These are phyloP conservation scores for Ziziphus jujuba DNA, from an alignment of 306 rosid species.

Conservation along the genomic window DNA sequence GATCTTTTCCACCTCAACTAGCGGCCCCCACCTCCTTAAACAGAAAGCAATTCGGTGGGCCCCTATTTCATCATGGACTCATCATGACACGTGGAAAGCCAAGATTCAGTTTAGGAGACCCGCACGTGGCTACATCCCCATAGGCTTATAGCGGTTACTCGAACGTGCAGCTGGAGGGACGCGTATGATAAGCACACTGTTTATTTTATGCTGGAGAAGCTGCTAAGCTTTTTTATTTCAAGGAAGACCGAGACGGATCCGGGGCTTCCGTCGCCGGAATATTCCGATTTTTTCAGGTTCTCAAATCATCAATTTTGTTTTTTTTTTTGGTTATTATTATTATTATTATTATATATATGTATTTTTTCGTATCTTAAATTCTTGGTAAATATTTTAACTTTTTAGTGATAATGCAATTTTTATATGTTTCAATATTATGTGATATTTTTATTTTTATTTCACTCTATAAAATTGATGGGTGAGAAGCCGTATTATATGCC, in stretches of 20 bases:
- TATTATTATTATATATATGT: no score
- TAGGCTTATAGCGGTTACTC: background rate
- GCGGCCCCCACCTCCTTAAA: background rate
- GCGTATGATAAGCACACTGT: constrained; percentile 1
- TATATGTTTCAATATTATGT: background rate
- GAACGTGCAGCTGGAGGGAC: no score
- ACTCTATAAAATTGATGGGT: background rate
- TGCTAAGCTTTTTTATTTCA: background rate
- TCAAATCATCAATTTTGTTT: background rate
- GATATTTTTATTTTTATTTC: background rate
- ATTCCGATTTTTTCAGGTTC: constrained; percentile 30
- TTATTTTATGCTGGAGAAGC: background rate
- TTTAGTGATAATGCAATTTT: background rate
- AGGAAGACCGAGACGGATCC: background rate
- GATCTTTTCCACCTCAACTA: constrained; percentile 18
- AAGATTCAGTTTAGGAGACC: background rate
- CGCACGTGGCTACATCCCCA: background rate
- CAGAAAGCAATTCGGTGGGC: constrained; percentile 1
- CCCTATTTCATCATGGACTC: background rate
- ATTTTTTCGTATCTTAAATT: background rate
- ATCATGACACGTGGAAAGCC: constrained; percentile 16
- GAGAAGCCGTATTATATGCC: background rate
- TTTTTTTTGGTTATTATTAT: no score
- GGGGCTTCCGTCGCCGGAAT: constrained; percentile 8
- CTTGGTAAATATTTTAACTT: background rate